Evolutionary conservation across 495 filamentous ascomycete genomes (phyloP), one percentile per base, ranked within the genome.

Genomic region (Tetracladium setigerum): DNA sequence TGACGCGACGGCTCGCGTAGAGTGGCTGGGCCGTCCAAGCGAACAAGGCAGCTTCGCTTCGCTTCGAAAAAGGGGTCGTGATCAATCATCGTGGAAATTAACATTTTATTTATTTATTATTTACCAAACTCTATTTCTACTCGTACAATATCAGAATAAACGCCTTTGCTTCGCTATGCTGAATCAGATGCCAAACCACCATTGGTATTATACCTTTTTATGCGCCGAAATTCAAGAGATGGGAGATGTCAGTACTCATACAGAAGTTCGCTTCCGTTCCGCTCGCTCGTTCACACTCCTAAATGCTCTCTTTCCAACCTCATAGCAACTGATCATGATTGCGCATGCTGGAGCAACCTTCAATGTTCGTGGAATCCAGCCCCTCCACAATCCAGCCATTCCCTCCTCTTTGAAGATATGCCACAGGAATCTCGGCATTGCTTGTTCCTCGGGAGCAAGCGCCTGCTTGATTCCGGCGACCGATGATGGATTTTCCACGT

Each of bases 261-360:
- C 50, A 47, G 49, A 34, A 31, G 14, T 9, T 18, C 47, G 35
- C 38, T 52, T 52, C 27, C 41, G 40, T 38, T 56, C 50, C 16
- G 68, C 62, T 38, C 77, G 70, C 59, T 91, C 83, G 56, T 98
- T 96, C 45, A 87, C 81, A 16, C 77, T 76, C 47, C 77, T 68
- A 6, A 92, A 91, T 63, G 84, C 83, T 62, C 83, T 83, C 76
- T 98, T 98, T 10, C 94, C 89, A 17, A 97, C 74, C 65, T 98
- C 92, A 57, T 97, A 98, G 46, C 81, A 94, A 47, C 87, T 95
- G 52, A 98, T 98, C 92, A 98, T 98, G 57, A 98, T 96, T n/a
- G 94, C 92, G 66, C 92, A 97, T 12, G 90, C 89, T 1, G 92
- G 92, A 10, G 92, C 90, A 5, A 97, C 90, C 58, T 97, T 97